phyloP scores from a whole-genome alignment of 768 basidiomycete species.

The Boletus bicolor region DNA sequence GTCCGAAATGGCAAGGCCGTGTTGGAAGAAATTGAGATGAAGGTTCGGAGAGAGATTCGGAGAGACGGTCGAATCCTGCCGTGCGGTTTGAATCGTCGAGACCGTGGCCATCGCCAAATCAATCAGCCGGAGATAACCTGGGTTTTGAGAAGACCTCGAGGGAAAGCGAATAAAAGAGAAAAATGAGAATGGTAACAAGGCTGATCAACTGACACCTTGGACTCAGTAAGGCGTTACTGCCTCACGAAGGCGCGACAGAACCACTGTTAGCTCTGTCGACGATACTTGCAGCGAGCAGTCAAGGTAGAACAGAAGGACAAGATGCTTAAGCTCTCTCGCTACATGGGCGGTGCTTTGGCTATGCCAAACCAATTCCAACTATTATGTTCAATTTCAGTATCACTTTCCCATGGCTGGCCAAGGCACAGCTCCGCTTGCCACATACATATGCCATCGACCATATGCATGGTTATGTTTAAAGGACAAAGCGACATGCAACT shows the following conservation, averaged over 20 bases:
- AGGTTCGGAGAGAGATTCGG: constrained; percentile 32
- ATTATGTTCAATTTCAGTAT: constrained; percentile 16
- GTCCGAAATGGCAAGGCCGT: constrained; percentile 52
- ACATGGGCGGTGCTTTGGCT: constrained; percentile 14
- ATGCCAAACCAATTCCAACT: constrained; percentile 18
- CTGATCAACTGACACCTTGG: not conserved
- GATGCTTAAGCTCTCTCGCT: not conserved
- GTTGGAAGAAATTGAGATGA: constrained; percentile 46
- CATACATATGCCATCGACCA: no score
- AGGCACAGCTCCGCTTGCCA: not conserved
- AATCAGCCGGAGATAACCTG: constrained; percentile 22
- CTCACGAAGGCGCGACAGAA: not conserved
- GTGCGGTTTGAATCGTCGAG: constrained; percentile 46
- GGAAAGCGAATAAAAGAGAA: constrained; percentile 7
- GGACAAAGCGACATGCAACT: no score
- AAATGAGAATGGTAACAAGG: constrained; percentile 5
- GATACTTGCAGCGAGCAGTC: not conserved
- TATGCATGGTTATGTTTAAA: no score
- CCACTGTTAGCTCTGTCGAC: not conserved
- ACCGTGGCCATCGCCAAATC: constrained; percentile 41
- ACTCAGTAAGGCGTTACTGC: not conserved
- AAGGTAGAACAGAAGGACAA: constrained; percentile 3
- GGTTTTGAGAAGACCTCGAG: constrained; percentile 13
- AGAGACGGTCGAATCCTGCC: constrained; percentile 36
- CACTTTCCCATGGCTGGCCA: constrained; percentile 18